Percentiles rank a stretch among this genome's conserved stretches.
Evolutionary conservation across 306 rosid genomes (phyloP).

Genomic region (Acmispon strigosus): DNA sequence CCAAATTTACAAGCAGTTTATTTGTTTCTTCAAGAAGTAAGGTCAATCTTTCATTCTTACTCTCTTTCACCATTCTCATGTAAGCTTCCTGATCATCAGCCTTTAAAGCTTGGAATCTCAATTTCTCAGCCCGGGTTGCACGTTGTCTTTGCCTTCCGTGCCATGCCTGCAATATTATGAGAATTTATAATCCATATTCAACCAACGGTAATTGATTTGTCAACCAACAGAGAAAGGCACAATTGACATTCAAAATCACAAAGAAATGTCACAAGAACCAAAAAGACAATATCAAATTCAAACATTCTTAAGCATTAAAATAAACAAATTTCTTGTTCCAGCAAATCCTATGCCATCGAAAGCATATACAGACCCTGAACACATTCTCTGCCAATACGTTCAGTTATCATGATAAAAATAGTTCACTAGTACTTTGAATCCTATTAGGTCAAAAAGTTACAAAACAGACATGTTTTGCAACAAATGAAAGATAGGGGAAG

Average conservation of each 20-base stretch:
- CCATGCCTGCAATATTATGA: constrained; percentile 54
- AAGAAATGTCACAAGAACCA: not conserved
- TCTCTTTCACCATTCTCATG: constrained; percentile 94
- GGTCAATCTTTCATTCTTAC: constrained; percentile 86
- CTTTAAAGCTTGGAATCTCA: constrained; percentile 91
- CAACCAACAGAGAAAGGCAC: not conserved
- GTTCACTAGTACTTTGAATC: not conserved
- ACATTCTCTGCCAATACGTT: not conserved
- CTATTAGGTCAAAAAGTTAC: not conserved
- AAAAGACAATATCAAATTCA: not conserved
- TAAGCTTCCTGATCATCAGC: constrained; percentile 96
- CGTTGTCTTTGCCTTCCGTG: constrained; percentile 95
- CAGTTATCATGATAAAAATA: not conserved
- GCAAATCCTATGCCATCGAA: constrained; percentile 7
- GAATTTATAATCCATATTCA: constrained; percentile 8
- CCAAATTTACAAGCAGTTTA: constrained; percentile 83
- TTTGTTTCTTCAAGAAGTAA: constrained; percentile 87
- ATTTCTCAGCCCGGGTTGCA: constrained; percentile 81
- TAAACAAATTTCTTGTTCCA: not conserved
- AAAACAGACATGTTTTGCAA: not conserved
- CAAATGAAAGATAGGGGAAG: constrained; percentile 12
- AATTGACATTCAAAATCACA: not conserved
- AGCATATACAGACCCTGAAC: not conserved
- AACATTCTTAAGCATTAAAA: not conserved
- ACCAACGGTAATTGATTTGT: not conserved